These are phyloP conservation scores for Suillus fuscotomentosus DNA, from an alignment of 768 basidiomycete species.

Conservation along the genomic window DNA sequence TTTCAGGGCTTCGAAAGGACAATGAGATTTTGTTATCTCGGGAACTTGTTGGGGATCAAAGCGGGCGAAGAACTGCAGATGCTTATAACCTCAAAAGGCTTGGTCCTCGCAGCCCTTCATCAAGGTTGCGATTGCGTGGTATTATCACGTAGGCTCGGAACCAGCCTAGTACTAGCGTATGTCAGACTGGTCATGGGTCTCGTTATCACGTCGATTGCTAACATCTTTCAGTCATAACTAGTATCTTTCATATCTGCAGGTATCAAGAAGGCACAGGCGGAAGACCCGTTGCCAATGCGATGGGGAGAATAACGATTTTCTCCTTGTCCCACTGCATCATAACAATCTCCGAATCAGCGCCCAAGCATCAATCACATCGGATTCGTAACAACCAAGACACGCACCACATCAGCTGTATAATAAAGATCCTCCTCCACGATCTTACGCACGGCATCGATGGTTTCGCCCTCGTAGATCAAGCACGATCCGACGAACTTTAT, in stretches of 20 bases:
- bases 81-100: neutral
- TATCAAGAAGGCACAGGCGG: constrained; percentile 12
- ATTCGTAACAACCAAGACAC: neutral
- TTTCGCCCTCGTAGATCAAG: constrained; percentile 53
- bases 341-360: neutral
- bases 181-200: too few relatives aligned
- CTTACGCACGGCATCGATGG: constrained; percentile 40
- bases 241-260: neutral
- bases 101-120: neutral
- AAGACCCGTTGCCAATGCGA: constrained; percentile 29
- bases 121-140: neutral
- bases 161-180: too few relatives aligned
- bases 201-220: neutral
- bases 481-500: constrained; percentile 61
- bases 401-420: constrained; percentile 24
- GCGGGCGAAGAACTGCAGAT: neutral
- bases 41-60: neutral
- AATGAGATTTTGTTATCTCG: neutral
- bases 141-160: neutral
- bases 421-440: constrained; percentile 24
- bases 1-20: neutral
- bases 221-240: neutral
- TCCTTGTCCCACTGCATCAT: constrained; percentile 55
- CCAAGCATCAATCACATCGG: neutral
- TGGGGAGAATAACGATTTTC: constrained; percentile 50